A percentile compares a stretch with the other conserved stretches of the same genome.
phyloP scores from a whole-genome alignment of 352 stramenopile species.

The Lagenidium giganteum region DNA sequence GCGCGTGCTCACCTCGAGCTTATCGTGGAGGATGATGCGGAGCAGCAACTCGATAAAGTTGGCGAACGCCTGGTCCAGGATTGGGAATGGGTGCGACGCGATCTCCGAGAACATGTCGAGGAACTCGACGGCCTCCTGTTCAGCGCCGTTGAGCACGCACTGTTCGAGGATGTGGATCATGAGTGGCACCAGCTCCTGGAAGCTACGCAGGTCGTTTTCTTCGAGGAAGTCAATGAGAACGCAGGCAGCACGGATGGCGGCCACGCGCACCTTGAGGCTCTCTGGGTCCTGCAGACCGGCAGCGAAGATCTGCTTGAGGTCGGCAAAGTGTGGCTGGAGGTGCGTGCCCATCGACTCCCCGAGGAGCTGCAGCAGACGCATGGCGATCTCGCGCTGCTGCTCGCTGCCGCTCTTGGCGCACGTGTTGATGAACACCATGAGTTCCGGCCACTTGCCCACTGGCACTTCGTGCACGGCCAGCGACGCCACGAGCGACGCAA shows the following conservation, averaged over 20 bases:
- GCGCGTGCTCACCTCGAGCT: slow-evolving; percentile 74
- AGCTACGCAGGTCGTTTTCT: slow-evolving; percentile 59
- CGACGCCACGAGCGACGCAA: slow-evolving; percentile 80
- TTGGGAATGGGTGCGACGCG: slow-evolving; percentile 76
- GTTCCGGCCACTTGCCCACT: slow-evolving; percentile 84
- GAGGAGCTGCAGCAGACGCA: slow-evolving; percentile 92
- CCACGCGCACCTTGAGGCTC: slow-evolving; percentile 78
- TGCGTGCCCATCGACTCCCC: slow-evolving; percentile 89
- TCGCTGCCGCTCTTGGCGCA: slow-evolving; percentile 75
- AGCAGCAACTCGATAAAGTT: slow-evolving; percentile 81
- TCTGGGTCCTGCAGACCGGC: slow-evolving; percentile 72
- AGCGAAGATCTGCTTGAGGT: slow-evolving; percentile 76
- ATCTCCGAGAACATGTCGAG: slow-evolving; percentile 85
- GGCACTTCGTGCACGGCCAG: slow-evolving; percentile 77
- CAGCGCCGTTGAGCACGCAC: slow-evolving; percentile 70
- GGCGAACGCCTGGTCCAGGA: slow-evolving; percentile 76
- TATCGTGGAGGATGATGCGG: slow-evolving; percentile 71
- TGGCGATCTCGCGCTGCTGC: slow-evolving; percentile 88
- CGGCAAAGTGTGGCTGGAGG: slow-evolving; percentile 76
- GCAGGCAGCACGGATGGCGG: slow-evolving; percentile 75
- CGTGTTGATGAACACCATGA: slow-evolving; percentile 93
- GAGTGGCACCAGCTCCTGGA: slow-evolving; percentile 71
- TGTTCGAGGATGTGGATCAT: slow-evolving; percentile 86
- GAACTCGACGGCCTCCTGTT: slow-evolving; percentile 82
- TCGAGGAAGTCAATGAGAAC: slow-evolving; percentile 79